These are phyloP conservation scores for Epichloe typhina DNA, from an alignment of 2,329 filamentous ascomycete species.

Conservation along the genomic window DNA sequence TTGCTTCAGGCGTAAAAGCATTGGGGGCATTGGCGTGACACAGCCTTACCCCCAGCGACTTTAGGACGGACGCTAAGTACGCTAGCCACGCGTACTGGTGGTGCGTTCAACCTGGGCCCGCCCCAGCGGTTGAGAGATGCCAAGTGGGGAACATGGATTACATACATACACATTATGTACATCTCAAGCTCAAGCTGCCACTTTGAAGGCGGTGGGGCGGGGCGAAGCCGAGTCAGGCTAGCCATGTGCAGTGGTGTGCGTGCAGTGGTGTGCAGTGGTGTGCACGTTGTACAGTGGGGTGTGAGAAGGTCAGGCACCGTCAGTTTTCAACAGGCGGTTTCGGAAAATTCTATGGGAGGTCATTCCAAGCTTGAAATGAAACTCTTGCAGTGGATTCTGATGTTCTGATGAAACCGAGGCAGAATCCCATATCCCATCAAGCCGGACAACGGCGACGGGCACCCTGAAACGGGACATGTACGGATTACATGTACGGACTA, in stretches of 20 bases:
- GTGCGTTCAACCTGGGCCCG: slow-evolving; percentile 1
- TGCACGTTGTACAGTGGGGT: too few relatives aligned
- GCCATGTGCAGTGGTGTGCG: too few relatives aligned
- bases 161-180: too few relatives aligned
- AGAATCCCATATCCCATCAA: not conserved
- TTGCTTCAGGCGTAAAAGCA: not conserved
- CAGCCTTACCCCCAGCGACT: slow-evolving; percentile 5
- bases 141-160: not conserved
- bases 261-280: too few relatives aligned
- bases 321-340: not conserved
- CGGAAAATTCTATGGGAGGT: not conserved
- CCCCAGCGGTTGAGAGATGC: slow-evolving; percentile 8
- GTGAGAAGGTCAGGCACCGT: too few relatives aligned
- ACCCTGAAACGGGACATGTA: too few relatives aligned
- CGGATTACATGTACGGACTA: too few relatives aligned
- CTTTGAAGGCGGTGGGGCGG: too few relatives aligned
- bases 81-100: slow-evolving; percentile 3
- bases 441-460: too few relatives aligned
- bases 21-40: slow-evolving; percentile 12
- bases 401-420: not conserved
- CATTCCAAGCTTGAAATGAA: not conserved
- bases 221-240: not conserved
- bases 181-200: too few relatives aligned
- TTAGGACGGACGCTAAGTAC: not conserved
- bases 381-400: not conserved